Evolutionary conservation across 1,139 yeast species (phyloP).

Genomic region (Zygosaccharomyces sapae): DNA sequence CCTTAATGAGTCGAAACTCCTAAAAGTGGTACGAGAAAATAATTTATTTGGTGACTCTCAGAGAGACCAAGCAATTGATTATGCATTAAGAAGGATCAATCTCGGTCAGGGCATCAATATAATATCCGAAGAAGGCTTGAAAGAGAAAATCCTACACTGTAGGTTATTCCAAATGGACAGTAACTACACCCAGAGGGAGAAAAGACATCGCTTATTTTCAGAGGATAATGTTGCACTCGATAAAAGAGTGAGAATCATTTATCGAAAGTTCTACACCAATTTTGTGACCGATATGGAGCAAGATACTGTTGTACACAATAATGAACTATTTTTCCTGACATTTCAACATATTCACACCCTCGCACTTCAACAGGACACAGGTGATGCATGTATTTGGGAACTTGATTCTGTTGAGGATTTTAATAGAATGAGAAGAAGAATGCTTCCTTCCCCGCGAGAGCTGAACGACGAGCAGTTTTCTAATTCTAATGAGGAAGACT

Average conservation of each 20-base stretch:
- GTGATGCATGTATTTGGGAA: constrained; percentile 38
- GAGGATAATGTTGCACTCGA: constrained; percentile 19
- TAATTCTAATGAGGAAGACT: constrained; percentile 9
- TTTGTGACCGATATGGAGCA: constrained; percentile 62
- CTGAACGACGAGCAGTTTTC: constrained; percentile 9
- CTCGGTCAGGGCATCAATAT: background rate
- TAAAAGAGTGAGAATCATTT: constrained; percentile 19
- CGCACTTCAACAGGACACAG: constrained; percentile 27
- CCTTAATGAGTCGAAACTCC: background rate
- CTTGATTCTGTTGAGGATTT: constrained; percentile 66
- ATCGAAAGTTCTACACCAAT: constrained; percentile 42
- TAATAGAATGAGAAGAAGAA: constrained; percentile 46
- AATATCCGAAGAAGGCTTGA: constrained; percentile 8
- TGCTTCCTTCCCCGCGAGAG: constrained; percentile 14
- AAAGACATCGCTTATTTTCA: constrained; percentile 16
- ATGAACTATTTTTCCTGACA: constrained; percentile 46
- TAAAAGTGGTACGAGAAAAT: background rate
- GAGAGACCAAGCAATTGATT: background rate
- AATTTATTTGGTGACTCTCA: background rate
- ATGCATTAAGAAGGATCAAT: constrained; percentile 1
- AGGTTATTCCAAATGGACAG: constrained; percentile 19
- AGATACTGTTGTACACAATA: constrained; percentile 48
- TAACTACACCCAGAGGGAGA: constrained; percentile 17
- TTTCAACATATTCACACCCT: constrained; percentile 43
- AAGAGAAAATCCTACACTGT: constrained; percentile 14